Evolutionary conservation across 257 asterid genomes (phyloP), one percentile per base, ranked within the genome.

Genomic region (Solanum clarkiae): DNA sequence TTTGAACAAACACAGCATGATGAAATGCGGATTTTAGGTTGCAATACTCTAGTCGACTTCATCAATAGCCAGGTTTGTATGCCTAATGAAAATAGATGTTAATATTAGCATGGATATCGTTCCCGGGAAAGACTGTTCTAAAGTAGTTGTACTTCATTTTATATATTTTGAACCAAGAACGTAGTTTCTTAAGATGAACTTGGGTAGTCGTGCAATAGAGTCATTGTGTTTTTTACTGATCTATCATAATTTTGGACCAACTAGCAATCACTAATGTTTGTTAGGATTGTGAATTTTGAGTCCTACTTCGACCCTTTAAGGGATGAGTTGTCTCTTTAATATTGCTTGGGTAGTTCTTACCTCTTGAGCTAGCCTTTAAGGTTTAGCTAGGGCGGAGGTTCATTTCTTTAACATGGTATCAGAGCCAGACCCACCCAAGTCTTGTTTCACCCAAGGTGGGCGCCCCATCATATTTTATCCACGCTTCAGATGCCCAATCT

Each of bases 11-110:
- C 92, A 20, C 88, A 59, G 84, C 89, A 68, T 53, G 86, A 88
- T 81, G 92, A 91, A 54, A 86, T 91, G 93, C 91, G 83, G 90
- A 86, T 88, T 62, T 86, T 91, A 54, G 90, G 93, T 44, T 91
- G 93, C 90, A 86, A 59, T 83, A 53, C 83, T 53, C 91, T 91
- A 44, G 90, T 89, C 77, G 92, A 91, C 75, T 89, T 91, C 68
- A 88, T 91, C 63, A 89, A 86, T 74, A 29, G 86, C 87, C 92
- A 91, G 92, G 93, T 91, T 65, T 60, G 42, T 87, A 54, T 65
- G 74, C 82, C n/a, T 54, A 77, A 51, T 22, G 44, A 77, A 51
- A 51, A 15, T 26, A 77, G 65, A 53, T 77, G 82, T 24, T 77
- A 77, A 53, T 51, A 51, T 26, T n/a, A n/a, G 42, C 11, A 53